phyloP scores from a whole-genome alignment of 2,329 filamentous ascomycete species.

The Xenoacremonium recifei region DNA sequence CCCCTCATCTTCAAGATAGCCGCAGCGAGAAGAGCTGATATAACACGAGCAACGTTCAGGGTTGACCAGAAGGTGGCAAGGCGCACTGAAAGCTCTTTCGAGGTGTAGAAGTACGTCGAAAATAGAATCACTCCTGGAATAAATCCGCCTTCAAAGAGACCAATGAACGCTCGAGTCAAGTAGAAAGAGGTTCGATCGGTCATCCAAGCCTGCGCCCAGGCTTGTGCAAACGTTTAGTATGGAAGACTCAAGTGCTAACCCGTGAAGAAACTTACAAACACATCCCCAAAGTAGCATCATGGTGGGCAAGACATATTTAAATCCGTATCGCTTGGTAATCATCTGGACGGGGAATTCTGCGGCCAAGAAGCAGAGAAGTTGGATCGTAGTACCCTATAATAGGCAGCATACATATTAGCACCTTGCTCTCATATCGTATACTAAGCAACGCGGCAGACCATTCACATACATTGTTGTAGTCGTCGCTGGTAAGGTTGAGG shows the following conservation, averaged over 20 bases:
- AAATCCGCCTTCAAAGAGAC: conserved; percentile 55
- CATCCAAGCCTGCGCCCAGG: conserved; percentile 51
- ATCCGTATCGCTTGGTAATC: conserved; percentile 56
- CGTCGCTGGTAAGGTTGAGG: conserved; percentile 44
- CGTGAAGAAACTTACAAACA: conserved; percentile 30
- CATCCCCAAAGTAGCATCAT: conserved; percentile 51
- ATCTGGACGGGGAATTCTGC: conserved; percentile 60
- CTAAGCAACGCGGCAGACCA: neutral
- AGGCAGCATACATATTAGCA: conserved; percentile 3
- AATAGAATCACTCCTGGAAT: conserved; percentile 63
- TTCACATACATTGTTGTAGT: conserved; percentile 50
- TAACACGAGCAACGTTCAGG: conserved; percentile 40
- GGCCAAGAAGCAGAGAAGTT: conserved; percentile 51
- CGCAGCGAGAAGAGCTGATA: conserved; percentile 47
- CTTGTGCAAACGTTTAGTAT: conserved; percentile 31
- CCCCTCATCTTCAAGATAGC: conserved; percentile 51
- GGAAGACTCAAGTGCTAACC: conserved; percentile 10
- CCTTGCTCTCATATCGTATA: neutral
- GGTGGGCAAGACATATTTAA: conserved; percentile 38
- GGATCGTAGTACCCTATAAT: conserved; percentile 51
- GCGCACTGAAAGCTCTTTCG: conserved; percentile 63
- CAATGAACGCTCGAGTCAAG: conserved; percentile 50
- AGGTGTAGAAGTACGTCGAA: conserved; percentile 71
- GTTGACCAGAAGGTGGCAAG: conserved; percentile 68
- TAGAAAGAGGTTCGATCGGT: conserved; percentile 46